A percentile compares a stretch with the other conserved stretches of the same genome.
Conservation (phyloP, 2,329 filamentous ascomycete genomes). For the Ascochyta koolunga region DNA sequence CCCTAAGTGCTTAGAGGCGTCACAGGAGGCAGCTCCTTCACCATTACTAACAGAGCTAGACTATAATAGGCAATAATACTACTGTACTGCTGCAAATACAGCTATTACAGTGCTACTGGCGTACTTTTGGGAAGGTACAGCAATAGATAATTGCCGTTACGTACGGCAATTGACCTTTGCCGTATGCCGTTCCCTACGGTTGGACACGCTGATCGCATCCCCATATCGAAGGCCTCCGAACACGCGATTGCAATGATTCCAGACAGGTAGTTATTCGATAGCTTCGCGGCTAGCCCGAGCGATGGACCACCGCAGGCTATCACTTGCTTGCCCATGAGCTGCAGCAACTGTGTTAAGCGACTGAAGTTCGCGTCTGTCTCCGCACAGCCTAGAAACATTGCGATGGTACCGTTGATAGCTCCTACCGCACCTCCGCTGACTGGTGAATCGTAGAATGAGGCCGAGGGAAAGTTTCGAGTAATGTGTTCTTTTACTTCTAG, state of each 20-base stretch:
- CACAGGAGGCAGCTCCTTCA: too few species aligned
- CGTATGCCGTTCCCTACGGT: too few species aligned
- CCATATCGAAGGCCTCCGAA: slow-evolving; percentile 66
- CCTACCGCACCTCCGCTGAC: slow-evolving; percentile 61
- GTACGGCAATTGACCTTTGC: too few species aligned
- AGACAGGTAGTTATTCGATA: slow-evolving; percentile 67
- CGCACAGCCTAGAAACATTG: slow-evolving; percentile 62
- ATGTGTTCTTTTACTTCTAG: slow-evolving; percentile 54
- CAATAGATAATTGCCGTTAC: too few species aligned
- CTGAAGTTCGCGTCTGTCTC: slow-evolving; percentile 53
- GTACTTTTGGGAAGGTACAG: too few species aligned
- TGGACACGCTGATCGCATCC: slow-evolving; percentile 63
- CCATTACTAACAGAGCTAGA: too few species aligned
- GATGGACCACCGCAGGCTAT: slow-evolving; percentile 63
- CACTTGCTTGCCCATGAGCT: slow-evolving; percentile 60
- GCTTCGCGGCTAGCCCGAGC: slow-evolving; percentile 63
- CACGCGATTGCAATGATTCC: slow-evolving; percentile 65
- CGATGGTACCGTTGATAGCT: slow-evolving; percentile 58
- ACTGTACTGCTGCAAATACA: too few species aligned
- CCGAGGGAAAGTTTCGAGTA: slow-evolving; percentile 44
- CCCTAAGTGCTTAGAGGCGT: too few species aligned
- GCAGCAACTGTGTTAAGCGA: slow-evolving; percentile 53
- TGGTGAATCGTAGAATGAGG: slow-evolving; percentile 60
- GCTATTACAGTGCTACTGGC: too few species aligned
- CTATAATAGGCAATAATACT: too few species aligned